Evolutionary conservation across 148 eudicot genomes (phyloP), one percentile per base, ranked within the genome.

Genomic region (Rhododendron mucronatum): DNA sequence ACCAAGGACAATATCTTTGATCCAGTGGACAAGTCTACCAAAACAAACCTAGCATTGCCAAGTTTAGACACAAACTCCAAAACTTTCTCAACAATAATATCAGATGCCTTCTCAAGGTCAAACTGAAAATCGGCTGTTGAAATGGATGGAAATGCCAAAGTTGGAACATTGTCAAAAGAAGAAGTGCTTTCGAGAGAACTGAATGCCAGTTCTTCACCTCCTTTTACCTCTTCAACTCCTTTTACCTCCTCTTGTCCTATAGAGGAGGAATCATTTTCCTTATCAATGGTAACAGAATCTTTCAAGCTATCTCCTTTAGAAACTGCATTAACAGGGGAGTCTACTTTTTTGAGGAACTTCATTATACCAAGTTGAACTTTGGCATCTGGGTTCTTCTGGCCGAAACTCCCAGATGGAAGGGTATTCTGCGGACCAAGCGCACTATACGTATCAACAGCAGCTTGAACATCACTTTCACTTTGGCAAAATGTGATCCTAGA

Each of bases 51-150:
- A 69, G 89, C 93, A 87, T 94, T 92, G 78, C 91, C 91, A 84
- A 91, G 41, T 86, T 87, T 95, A 76, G 84, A 79, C 53, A 91
- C 23, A 87, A 87, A 95, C 85, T 93, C 95, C 75, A 87, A 92
- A 86, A 92, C 98, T 85, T 91, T 91, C 88, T 95, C 95, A 86
- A 95, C 95, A 90, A 97, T 94, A 82, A 97, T 94, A 84, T 93
- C 92, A 61, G 99, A 93, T 83, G 99, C 99, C 88, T 93, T 95
- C 57, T 94, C 95, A 81, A 90, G 90, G 91, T 93, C 90, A 76
- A 97, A 95, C 71, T 93, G 93, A 86, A 97, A 97, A 89, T 93
- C 99, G 3, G 96, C 98, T 50, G 99, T 97, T 75, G 99, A 97
- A 88, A 97, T 94, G 76, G 99, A 95, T 80, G 98, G 98, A 90